Evolutionary conservation across 257 asterid species (phyloP).

Genomic region (Solanum tacnaense): DNA sequence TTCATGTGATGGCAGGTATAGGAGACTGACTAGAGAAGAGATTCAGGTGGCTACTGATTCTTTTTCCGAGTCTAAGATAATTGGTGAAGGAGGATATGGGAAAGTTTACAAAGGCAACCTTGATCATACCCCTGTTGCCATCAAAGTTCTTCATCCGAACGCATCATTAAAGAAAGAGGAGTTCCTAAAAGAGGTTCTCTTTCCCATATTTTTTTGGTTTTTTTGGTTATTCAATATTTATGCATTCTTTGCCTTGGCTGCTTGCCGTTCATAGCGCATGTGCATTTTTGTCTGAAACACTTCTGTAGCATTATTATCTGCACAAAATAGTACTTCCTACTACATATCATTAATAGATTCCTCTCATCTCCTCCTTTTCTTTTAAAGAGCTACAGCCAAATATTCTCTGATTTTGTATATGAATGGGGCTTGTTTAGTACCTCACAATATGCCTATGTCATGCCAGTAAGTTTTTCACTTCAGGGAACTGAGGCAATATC

Average conservation of each 20-base stretch:
- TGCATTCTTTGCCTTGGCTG: neutral
- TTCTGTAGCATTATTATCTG: neutral
- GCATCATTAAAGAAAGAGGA: constrained; percentile 54
- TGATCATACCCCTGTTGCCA: constrained; percentile 70
- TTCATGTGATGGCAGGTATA: constrained; percentile 55
- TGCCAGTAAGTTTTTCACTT: neutral
- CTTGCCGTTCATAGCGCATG: neutral
- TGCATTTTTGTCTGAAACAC: neutral
- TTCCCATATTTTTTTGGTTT: neutral
- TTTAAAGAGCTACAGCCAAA: neutral
- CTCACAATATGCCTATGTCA: neutral
- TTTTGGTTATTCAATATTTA: neutral
- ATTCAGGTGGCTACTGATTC: constrained; percentile 52
- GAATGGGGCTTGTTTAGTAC: neutral
- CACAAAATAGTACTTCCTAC: neutral
- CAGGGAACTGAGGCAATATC: neutral
- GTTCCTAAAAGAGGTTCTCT: constrained; percentile 68
- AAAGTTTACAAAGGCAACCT: constrained; percentile 78
- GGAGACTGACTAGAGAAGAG: constrained; percentile 60
- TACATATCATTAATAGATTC: neutral
- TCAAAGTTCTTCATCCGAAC: constrained; percentile 52
- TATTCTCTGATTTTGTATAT: neutral
- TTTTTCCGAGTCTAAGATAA: constrained; percentile 44
- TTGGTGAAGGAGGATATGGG: constrained; percentile 86
- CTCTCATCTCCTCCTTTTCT: neutral